Percentiles rank a stretch among this genome's conserved stretches.
These are phyloP conservation scores for Penicillium ucsense DNA, from an alignment of 495 filamentous ascomycete genomes.

Conservation along the genomic window DNA sequence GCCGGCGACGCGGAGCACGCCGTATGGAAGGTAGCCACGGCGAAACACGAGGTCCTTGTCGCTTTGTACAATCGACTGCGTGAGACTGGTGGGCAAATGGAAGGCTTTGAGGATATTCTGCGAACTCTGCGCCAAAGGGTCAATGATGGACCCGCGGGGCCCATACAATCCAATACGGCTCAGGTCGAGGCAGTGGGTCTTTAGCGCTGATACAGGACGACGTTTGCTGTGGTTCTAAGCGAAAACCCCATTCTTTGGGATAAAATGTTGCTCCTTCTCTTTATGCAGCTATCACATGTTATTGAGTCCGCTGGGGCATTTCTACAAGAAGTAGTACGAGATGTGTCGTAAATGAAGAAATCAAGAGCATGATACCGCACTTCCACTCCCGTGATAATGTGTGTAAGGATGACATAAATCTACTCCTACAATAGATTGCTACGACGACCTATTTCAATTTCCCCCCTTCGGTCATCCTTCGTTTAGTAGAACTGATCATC, in stretches of 20 bases:
- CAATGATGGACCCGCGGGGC: conserved; percentile 35
- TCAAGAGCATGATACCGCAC: no score
- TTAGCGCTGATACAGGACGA: conserved; percentile 2
- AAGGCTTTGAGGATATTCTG: conserved; percentile 36
- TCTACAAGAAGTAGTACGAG: background rate
- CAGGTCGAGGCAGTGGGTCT: conserved; percentile 30
- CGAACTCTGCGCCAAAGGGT: conserved; percentile 33
- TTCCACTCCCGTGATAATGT: no score
- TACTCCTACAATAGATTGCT: no score
- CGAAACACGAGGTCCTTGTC: conserved; percentile 48
- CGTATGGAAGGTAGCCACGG: conserved; percentile 49
- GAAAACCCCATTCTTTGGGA: no score
- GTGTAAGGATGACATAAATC: no score
- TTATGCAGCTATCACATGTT: no score
- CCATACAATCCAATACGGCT: conserved; percentile 18
- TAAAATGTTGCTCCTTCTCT: no score
- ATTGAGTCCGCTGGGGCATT: background rate
- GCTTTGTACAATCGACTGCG: conserved; percentile 30
- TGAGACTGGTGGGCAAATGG: conserved; percentile 18
- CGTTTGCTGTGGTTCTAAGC: no score
- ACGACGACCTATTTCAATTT: background rate
- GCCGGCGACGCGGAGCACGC: conserved; percentile 47
- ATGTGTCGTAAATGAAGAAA: no score
- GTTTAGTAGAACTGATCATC: background rate
- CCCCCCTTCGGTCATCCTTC: background rate